Base-by-base conservation (phyloP, 1,139 yeast species). In the Kodamaea derodonti region DNA sequence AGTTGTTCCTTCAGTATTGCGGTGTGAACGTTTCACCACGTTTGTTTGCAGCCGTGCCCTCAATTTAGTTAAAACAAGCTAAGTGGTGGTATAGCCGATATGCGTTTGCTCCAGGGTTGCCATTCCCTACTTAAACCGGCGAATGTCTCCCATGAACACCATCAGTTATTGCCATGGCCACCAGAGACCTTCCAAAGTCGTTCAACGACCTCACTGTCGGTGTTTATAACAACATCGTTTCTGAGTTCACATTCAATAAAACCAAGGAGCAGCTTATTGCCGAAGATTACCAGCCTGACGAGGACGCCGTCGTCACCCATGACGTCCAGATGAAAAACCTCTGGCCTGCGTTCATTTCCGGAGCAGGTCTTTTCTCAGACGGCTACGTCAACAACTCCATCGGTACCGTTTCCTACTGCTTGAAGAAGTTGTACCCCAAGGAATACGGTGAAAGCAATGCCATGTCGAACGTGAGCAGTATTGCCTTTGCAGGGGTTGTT, bases 361-460 rank as follows among this genome's bases (percentile, higher is more conserved):
- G 78, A 14, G 71, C 69, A 43, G 77, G 77, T 4, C 65, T 72
- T 46, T 65, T 72, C 31, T 69, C 75, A 9, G 78, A 72, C 54
- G 78, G 78, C 10, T 72, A 71, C 46, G 75, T 71, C 43, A 72
- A 72, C 44, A 72, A 71, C 47, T 72, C 72, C 30, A 67, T 71
- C 61, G 62, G 74, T 7, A 71, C 71, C 67, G 53, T 61, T 34
- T 69, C 70, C 37, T 55, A 58, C 27, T 67, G 68, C 3, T 61
- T 66, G 40, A 54, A 65, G 11, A 30, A 39, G 13, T 48, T 55
- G 40, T 56, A 58, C 40, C 63, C 70, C 28, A 34, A 51, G 27
- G 54, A 51, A 22, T 72, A 69, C 43, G 47, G 49, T 7, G 14
- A 37, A 17, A 45, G 63, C 3, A 46, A 50, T 25, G 63, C 69